Evolutionary conservation across 2,329 filamentous ascomycete species (phyloP).

Genomic region (Lachnellula hyalina): DNA sequence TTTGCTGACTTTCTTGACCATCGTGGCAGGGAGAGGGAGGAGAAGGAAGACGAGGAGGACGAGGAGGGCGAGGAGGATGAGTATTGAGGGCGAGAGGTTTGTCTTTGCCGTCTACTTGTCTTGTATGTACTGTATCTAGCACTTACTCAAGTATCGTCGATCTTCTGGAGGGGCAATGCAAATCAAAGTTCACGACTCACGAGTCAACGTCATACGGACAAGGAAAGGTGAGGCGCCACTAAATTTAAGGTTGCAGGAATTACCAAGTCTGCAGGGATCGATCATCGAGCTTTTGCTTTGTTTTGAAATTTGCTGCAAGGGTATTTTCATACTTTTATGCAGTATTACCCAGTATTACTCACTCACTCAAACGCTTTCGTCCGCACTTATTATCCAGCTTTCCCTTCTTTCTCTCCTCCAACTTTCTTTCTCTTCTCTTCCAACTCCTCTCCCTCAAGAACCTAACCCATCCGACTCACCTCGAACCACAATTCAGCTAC

Average conservation of each 20-base stretch:
- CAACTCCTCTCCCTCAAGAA: not conserved
- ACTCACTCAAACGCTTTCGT: not conserved
- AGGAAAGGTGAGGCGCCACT: no score
- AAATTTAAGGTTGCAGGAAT: not conserved
- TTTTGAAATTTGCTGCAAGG: not conserved
- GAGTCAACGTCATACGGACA: no score
- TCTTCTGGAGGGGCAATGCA: no score
- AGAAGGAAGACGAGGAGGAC: constrained; percentile 3
- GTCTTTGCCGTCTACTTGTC: not conserved
- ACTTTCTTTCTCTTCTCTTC: not conserved
- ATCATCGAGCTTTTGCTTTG: no score
- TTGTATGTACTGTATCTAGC: no score
- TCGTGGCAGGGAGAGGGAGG: constrained; percentile 11
- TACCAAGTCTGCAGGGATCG: not conserved
- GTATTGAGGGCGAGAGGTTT: not conserved
- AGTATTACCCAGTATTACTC: not conserved
- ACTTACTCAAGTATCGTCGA: no score
- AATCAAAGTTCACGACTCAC: no score
- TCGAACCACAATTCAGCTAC: not conserved
- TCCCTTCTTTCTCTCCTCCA: not conserved
- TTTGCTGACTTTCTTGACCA: constrained; percentile 25
- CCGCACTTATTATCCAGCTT: not conserved
- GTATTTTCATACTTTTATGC: not conserved
- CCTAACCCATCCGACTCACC: not conserved
- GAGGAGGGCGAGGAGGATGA: constrained; percentile 3